Evolutionary conservation across 768 basidiomycete genomes (phyloP).

Genomic region (Suillus clintonianus): DNA sequence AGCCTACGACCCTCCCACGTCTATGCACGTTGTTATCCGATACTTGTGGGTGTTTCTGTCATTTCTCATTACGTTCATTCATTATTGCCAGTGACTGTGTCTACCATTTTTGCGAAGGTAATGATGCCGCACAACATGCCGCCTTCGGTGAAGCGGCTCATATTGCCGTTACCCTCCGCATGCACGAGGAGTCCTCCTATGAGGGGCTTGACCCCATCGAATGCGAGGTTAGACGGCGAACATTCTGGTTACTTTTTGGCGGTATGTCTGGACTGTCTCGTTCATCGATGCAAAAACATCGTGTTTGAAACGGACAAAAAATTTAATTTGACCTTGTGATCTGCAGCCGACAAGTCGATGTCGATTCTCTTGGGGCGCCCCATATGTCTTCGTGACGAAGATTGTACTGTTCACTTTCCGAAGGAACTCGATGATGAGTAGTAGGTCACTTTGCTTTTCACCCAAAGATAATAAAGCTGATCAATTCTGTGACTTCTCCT

Average conservation of each 20-base stretch:
- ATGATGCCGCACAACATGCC: conserved; percentile 85
- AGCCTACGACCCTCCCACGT: conserved; percentile 81
- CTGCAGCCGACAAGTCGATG: conserved; percentile 85
- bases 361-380: conserved; percentile 82
- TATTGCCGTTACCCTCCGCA: conserved; percentile 77
- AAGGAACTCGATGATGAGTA: conserved; percentile 90
- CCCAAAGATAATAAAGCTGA: conserved; percentile 32
- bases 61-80: conserved; percentile 1
- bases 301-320: neutral
- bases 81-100: conserved; percentile 62
- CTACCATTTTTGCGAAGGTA: conserved; percentile 88
- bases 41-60: conserved; percentile 67
- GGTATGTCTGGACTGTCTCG: conserved; percentile 46
- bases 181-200: conserved; percentile 87
- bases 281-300: conserved; percentile 1
- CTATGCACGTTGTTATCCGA: conserved; percentile 83
- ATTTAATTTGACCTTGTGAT: conserved; percentile 4
- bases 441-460: conserved; percentile 46
- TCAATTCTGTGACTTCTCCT: conserved; percentile 16
- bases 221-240: conserved; percentile 81
- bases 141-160: conserved; percentile 87
- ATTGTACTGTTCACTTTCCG: conserved; percentile 87
- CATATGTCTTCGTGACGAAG: conserved; percentile 85
- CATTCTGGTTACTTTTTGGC: conserved; percentile 89
- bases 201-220: conserved; percentile 84